Percentiles rank a stretch among this genome's conserved stretches.
Evolutionary conservation across 208 protist species (phyloP).

Genomic region (Wallacemonas sp.): DNA sequence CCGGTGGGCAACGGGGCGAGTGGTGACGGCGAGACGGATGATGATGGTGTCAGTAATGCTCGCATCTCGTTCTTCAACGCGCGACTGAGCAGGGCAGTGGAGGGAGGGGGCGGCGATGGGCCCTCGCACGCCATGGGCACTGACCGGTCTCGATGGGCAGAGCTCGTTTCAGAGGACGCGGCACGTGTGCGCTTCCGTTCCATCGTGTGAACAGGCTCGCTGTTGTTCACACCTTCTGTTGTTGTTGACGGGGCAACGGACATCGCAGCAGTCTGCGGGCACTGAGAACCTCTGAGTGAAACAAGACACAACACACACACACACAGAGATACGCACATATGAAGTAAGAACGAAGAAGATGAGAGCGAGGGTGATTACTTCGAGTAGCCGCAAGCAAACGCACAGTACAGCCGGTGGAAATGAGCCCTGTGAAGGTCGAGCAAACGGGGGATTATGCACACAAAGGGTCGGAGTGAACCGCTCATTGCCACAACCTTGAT

Average conservation of each 20-base stretch:
- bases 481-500: too few relatives aligned
- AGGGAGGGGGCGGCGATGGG: conserved; percentile 4
- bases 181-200: not conserved
- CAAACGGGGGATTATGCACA: too few relatives aligned
- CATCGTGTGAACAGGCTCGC: not conserved
- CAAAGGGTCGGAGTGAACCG: too few relatives aligned
- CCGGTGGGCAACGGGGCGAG: not conserved
- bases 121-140: too few relatives aligned
- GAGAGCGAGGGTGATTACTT: conserved; percentile 6
- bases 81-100: conserved; percentile 18
- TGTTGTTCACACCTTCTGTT: too few relatives aligned
- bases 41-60: not conserved
- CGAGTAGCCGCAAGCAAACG: too few relatives aligned
- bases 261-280: too few relatives aligned
- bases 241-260: too few relatives aligned
- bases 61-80: conserved; percentile 1
- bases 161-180: not conserved
- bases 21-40: not conserved
- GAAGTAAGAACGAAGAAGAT: not conserved
- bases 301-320: too few relatives aligned
- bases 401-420: too few relatives aligned
- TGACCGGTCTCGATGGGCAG: too few relatives aligned
- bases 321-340: not conserved
- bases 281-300: not conserved
- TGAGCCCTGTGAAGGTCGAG: too few relatives aligned